These are phyloP conservation scores for Tylopilus intermedius DNA, from an alignment of 768 basidiomycete genomes.

Conservation along the genomic window DNA sequence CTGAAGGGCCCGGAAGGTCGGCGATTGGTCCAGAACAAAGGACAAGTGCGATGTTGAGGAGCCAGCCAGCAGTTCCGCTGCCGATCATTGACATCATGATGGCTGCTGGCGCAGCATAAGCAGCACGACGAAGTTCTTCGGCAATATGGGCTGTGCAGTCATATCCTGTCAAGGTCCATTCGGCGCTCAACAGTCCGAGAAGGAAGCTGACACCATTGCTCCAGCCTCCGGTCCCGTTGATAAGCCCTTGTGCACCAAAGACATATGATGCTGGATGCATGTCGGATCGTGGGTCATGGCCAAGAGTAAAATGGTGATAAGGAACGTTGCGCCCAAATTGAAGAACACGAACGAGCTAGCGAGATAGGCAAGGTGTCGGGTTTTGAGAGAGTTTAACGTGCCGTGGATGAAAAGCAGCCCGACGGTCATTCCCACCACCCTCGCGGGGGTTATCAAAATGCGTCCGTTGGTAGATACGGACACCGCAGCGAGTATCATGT, in stretches of 20 bases:
- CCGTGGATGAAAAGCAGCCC: conserved; percentile 41
- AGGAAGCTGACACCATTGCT: conserved; percentile 40
- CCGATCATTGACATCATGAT: conserved; percentile 44
- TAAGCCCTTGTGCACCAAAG: conserved; percentile 42
- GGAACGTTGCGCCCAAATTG: conserved; percentile 39
- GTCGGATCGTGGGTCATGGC: conserved; percentile 41
- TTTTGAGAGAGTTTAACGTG: conserved; percentile 41
- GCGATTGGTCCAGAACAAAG: conserved; percentile 50
- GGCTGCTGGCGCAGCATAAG: conserved; percentile 43
- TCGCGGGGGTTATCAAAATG: conserved; percentile 34
- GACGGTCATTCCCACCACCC: conserved; percentile 39
- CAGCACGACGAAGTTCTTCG: conserved; percentile 51
- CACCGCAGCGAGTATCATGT: conserved; percentile 29
- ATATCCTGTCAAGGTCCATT: conserved; percentile 42
- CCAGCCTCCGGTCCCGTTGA: conserved; percentile 41
- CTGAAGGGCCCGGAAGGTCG: conserved; percentile 48
- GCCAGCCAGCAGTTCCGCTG: conserved; percentile 49
- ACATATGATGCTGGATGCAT: conserved; percentile 56
- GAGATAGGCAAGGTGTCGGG: conserved; percentile 31
- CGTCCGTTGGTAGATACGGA: conserved; percentile 26
- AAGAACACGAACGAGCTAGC: conserved; percentile 38
- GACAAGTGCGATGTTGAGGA: conserved; percentile 60
- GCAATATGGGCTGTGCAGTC: conserved; percentile 25
- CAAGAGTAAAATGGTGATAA: conserved; percentile 41
- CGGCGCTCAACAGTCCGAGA: conserved; percentile 46